Conservation (phyloP, 2,329 filamentous ascomycete genomes). For the Akanthomyces uredinophilus region DNA sequence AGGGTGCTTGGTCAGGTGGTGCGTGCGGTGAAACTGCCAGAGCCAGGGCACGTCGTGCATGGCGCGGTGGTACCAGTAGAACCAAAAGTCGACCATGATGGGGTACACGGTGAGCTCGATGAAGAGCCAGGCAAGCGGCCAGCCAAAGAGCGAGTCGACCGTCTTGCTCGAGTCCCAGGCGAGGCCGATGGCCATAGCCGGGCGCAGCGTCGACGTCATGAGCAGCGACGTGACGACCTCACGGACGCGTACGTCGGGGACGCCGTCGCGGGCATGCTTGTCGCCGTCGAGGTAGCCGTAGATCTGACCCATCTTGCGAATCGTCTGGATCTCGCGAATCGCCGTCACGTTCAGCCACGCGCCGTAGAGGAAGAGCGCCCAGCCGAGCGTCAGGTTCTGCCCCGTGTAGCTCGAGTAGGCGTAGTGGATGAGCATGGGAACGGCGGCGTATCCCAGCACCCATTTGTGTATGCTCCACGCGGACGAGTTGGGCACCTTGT, state of each 20-base stretch:
- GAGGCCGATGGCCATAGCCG: conserved; percentile 30
- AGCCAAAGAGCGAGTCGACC: conserved; percentile 13
- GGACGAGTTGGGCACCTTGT: conserved; percentile 35
- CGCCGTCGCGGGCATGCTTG: conserved; percentile 36
- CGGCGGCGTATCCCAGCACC: conserved; percentile 33
- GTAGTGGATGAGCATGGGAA: conserved; percentile 35
- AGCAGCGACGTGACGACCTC: conserved; percentile 30
- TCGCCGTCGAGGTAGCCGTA: conserved; percentile 41
- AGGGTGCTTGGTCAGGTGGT: conserved; percentile 41
- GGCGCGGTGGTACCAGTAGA: conserved; percentile 38
- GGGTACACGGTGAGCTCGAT: conserved; percentile 36
- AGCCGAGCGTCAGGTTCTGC: conserved; percentile 28
- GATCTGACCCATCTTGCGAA: conserved; percentile 33
- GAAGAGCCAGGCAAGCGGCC: conserved; percentile 30
- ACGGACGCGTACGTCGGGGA: conserved; percentile 34
- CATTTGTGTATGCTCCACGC: conserved; percentile 34
- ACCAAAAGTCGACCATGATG: conserved; percentile 41
- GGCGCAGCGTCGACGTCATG: conserved; percentile 29
- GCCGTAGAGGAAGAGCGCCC: conserved; percentile 29
- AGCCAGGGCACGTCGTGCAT: conserved; percentile 36
- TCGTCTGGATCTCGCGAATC: conserved; percentile 33
- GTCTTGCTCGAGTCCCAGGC: conserved; percentile 21
- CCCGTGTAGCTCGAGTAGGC: conserved; percentile 27
- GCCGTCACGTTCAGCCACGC: conserved; percentile 34
- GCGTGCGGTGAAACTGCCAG: conserved; percentile 40